A percentile compares a stretch with the other conserved stretches of the same genome.
Conservation (phyloP, 345 rosid species). For the Populus deltoides region DNA sequence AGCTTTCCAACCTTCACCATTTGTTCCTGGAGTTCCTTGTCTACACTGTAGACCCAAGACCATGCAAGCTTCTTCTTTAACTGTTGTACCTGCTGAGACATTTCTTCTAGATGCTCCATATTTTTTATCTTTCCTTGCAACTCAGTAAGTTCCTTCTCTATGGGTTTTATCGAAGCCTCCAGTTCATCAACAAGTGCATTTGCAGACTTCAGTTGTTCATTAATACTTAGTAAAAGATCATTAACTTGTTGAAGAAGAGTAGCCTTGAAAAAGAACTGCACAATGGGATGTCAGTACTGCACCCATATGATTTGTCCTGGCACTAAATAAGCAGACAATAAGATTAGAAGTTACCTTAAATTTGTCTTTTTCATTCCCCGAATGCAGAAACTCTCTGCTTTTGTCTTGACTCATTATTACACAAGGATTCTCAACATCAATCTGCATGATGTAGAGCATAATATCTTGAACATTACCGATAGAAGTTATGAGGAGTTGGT, state of each 20-base stretch:
- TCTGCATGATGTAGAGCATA: slow-evolving; percentile 35
- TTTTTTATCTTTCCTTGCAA: slow-evolving; percentile 68
- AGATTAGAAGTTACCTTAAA: slow-evolving; percentile 57
- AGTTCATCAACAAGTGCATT: slow-evolving; percentile 59
- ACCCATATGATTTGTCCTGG: slow-evolving; percentile 12
- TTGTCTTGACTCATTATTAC: slow-evolving; percentile 98
- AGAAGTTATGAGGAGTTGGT: neutral
- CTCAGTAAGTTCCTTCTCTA: slow-evolving; percentile 63
- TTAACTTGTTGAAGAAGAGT: slow-evolving; percentile 93
- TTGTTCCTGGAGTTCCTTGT: slow-evolving; percentile 63
- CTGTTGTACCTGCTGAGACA: slow-evolving; percentile 65
- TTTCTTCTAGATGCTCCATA: slow-evolving; percentile 86
- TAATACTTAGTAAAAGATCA: slow-evolving; percentile 72
- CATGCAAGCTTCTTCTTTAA: slow-evolving; percentile 87
- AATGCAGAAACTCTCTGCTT: slow-evolving; percentile 96
- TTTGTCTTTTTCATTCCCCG: slow-evolving; percentile 94
- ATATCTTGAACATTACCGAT: neutral
- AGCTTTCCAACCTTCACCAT: slow-evolving; percentile 54
- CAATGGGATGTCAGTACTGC: slow-evolving; percentile 28
- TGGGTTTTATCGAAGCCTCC: slow-evolving; percentile 71
- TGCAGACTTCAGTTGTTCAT: slow-evolving; percentile 54
- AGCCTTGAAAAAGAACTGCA: slow-evolving; percentile 92
- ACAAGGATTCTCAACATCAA: slow-evolving; percentile 98
- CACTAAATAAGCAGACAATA: neutral
- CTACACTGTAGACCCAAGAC: slow-evolving; percentile 89